These are phyloP conservation scores for Erodium maritimum DNA, from an alignment of 345 rosid species.

Conservation along the genomic window DNA sequence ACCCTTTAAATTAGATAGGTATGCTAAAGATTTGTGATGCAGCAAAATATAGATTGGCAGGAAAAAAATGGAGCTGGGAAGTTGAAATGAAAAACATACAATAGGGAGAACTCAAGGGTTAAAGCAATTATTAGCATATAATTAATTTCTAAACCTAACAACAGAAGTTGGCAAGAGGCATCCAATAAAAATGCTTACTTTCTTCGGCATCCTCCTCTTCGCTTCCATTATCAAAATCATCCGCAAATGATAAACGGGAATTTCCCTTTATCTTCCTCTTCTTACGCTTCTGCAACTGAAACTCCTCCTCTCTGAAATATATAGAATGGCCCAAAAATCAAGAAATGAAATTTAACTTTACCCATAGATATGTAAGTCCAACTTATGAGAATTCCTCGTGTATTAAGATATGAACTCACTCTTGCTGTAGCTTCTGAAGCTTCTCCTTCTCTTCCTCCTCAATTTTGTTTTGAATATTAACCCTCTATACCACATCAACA, in stretches of 20 bases:
- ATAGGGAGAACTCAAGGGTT: neutral
- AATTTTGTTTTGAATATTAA: constrained; percentile 75
- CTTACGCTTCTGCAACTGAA: constrained; percentile 77
- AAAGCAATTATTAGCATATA: neutral
- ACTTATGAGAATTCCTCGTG: neutral
- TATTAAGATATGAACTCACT: constrained; percentile 32
- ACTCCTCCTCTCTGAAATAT: constrained; percentile 69
- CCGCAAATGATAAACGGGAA: constrained; percentile 72
- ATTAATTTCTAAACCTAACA: no score
- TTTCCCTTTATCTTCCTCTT: constrained; percentile 73
- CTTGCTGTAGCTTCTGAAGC: constrained; percentile 77
- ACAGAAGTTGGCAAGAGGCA: neutral
- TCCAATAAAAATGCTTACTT: constrained; percentile 22
- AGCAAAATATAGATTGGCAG: no score
- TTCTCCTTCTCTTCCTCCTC: constrained; percentile 99
- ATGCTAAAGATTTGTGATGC: no score
- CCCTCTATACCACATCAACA: constrained; percentile 46
- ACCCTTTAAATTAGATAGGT: no score
- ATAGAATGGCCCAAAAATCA: neutral
- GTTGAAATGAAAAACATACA: no score
- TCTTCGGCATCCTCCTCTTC: constrained; percentile 50
- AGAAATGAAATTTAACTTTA: constrained; percentile 4
- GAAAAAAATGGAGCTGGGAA: no score
- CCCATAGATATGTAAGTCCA: neutral
- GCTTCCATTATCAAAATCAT: constrained; percentile 68